phyloP scores from a whole-genome alignment of 768 basidiomycete genomes.

The Trametes gibbosa region DNA sequence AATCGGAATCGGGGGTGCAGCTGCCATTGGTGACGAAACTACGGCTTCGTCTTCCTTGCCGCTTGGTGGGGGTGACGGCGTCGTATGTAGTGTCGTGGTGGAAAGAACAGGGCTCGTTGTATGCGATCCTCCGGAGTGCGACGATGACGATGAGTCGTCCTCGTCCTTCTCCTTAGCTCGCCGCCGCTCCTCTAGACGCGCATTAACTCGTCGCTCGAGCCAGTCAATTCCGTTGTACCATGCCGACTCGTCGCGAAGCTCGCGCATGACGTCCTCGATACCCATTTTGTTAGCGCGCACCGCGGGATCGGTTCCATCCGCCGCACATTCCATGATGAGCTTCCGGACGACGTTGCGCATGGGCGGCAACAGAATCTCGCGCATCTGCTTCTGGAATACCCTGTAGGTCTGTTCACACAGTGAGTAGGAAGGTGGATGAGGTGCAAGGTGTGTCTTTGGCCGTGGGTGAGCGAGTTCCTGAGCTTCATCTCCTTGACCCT shows the following conservation, averaged over 20 bases:
- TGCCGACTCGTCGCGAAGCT: slow-evolving; percentile 54
- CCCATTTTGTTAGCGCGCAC: slow-evolving; percentile 53
- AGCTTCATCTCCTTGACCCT: slow-evolving; percentile 22
- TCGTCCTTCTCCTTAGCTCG: slow-evolving; percentile 35
- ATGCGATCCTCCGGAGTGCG: slow-evolving; percentile 53
- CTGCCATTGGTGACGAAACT: slow-evolving; percentile 23
- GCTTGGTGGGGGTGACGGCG: slow-evolving; percentile 68
- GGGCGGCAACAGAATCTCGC: slow-evolving; percentile 57
- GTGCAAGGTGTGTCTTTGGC: slow-evolving; percentile 44
- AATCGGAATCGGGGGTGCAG: slow-evolving; percentile 37
- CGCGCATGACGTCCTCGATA: slow-evolving; percentile 56
- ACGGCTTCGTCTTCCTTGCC: slow-evolving; percentile 33
- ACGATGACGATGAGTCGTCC: slow-evolving; percentile 48
- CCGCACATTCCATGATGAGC: slow-evolving; percentile 60
- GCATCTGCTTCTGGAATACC: slow-evolving; percentile 57
- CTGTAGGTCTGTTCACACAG: slow-evolving; percentile 66
- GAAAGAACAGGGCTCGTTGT: slow-evolving; percentile 72
- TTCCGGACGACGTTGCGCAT: slow-evolving; percentile 69
- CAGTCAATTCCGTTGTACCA: slow-evolving; percentile 80
- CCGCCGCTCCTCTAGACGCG: slow-evolving; percentile 23
- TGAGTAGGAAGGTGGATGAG: slow-evolving; percentile 55
- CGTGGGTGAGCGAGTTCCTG: slow-evolving; percentile 47
- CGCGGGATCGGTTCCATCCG: slow-evolving; percentile 50
- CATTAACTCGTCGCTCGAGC: slow-evolving; percentile 47
- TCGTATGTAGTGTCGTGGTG: slow-evolving; percentile 73